Evolutionary conservation across 2,329 filamentous ascomycete species (phyloP).

Genomic region (Aspergillus vadensis): DNA sequence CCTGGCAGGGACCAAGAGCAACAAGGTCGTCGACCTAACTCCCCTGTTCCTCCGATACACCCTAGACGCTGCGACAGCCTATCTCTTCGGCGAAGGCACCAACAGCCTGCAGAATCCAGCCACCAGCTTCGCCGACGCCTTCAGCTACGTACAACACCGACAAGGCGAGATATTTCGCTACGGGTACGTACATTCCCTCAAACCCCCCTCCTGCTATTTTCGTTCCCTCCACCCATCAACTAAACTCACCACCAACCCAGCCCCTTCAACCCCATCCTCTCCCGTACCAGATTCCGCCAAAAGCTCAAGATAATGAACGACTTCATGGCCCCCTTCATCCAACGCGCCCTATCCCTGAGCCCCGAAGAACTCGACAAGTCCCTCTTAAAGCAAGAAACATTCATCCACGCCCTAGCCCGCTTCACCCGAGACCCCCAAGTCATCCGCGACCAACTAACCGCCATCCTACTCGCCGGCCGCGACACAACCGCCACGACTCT

Average conservation of each 20-base stretch:
- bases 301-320: slow-evolving; percentile 70
- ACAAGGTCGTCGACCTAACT: slow-evolving; percentile 65
- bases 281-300: slow-evolving; percentile 63
- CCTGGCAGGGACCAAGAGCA: slow-evolving; percentile 56
- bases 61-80: slow-evolving; percentile 82
- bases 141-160: slow-evolving; percentile 74
- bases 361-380: slow-evolving; percentile 72
- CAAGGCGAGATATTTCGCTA: slow-evolving; percentile 68
- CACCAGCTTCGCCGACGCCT: slow-evolving; percentile 76
- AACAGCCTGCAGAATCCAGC: slow-evolving; percentile 62
- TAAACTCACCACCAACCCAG: slow-evolving; percentile 35
- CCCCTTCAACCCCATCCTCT: slow-evolving; percentile 64
- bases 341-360: slow-evolving; percentile 68
- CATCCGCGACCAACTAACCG: slow-evolving; percentile 81
- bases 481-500: slow-evolving; percentile 85
- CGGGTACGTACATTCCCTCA: slow-evolving; percentile 47
- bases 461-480: slow-evolving; percentile 75
- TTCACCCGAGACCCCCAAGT: slow-evolving; percentile 68
- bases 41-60: slow-evolving; percentile 82
- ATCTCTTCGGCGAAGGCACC: slow-evolving; percentile 76
- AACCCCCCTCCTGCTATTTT: neutral
- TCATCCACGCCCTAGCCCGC: slow-evolving; percentile 79
- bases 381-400: slow-evolving; percentile 72
- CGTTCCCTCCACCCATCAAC: neutral
- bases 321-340: slow-evolving; percentile 78